A percentile compares a stretch with the other conserved stretches of the same genome.
These are phyloP conservation scores for Irpex sp. DNA, from an alignment of 1,284 basidiomycete species.

Conservation along the genomic window DNA sequence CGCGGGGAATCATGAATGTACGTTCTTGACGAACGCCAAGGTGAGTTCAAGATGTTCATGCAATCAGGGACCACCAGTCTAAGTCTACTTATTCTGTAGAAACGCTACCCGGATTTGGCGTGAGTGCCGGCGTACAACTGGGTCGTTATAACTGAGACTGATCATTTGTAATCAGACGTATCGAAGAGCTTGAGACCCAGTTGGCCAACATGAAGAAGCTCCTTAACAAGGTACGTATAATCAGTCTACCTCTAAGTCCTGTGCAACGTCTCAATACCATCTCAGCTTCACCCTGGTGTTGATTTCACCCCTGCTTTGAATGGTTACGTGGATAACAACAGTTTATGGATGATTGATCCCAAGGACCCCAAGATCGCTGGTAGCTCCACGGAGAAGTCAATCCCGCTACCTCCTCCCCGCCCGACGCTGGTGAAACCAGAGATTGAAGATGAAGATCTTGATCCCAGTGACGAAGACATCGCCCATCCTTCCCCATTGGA, in stretches of 20 bases:
- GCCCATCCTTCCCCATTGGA: slow-evolving; percentile 1
- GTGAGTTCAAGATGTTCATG: not conserved
- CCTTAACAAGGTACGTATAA: slow-evolving; percentile 33
- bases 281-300: slow-evolving; percentile 46
- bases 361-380: slow-evolving; percentile 2
- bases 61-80: not conserved
- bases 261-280: not conserved
- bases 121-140: not conserved
- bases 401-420: not conserved
- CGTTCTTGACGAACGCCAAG: slow-evolving; percentile 12
- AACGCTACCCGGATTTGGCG: slow-evolving; percentile 16
- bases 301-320: slow-evolving; percentile 49
- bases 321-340: slow-evolving; percentile 39
- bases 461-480: slow-evolving; percentile 13
- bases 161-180: slow-evolving; percentile 3
- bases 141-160: not conserved
- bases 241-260: not conserved
- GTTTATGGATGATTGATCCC: slow-evolving; percentile 31
- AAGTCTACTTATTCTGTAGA: not conserved
- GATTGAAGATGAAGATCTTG: not conserved
- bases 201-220: slow-evolving; percentile 13
- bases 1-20: slow-evolving; percentile 8
- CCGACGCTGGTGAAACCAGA: not conserved
- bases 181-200: slow-evolving; percentile 9
- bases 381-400: not conserved